phyloP scores from a whole-genome alignment of 108 stramenopile species.

The Nitzschia sp. region DNA sequence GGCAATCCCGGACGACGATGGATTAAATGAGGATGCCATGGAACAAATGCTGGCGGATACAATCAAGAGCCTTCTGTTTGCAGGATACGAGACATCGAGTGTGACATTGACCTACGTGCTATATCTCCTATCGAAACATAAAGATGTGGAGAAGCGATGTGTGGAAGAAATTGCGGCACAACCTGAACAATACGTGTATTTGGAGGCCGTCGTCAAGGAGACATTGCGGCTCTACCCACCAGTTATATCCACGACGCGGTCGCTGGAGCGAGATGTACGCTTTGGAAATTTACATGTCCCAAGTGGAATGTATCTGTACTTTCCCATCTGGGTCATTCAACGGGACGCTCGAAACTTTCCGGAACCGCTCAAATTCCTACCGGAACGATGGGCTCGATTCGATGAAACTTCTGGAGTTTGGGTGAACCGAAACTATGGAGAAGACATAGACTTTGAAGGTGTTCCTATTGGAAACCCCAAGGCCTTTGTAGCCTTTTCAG shows the following conservation, averaged over 20 bases:
- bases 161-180: slow-evolving; percentile 25
- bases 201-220: slow-evolving; percentile 49
- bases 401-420: neutral
- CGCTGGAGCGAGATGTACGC: slow-evolving; percentile 34
- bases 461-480: slow-evolving; percentile 32
- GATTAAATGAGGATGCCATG: slow-evolving; percentile 1
- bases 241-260: slow-evolving; percentile 38
- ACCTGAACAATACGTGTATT: slow-evolving; percentile 36
- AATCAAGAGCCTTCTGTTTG: slow-evolving; percentile 42
- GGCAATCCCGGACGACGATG: neutral
- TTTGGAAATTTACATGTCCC: slow-evolving; percentile 26
- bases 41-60: slow-evolving; percentile 7
- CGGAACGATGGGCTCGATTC: slow-evolving; percentile 53
- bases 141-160: slow-evolving; percentile 36
- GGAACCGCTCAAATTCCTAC: slow-evolving; percentile 46
- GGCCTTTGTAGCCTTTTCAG: slow-evolving; percentile 57
- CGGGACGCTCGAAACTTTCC: slow-evolving; percentile 42
- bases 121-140: slow-evolving; percentile 43
- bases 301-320: slow-evolving; percentile 38
- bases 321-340: slow-evolving; percentile 48
- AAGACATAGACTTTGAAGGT: neutral
- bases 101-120: slow-evolving; percentile 53
- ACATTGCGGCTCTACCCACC: slow-evolving; percentile 49
- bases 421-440: neutral
- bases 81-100: slow-evolving; percentile 60